Percentiles rank a stretch among this genome's conserved stretches.
These are phyloP conservation scores for Dacryopinax spathularia DNA, from an alignment of 768 basidiomycete species.

Conservation along the genomic window DNA sequence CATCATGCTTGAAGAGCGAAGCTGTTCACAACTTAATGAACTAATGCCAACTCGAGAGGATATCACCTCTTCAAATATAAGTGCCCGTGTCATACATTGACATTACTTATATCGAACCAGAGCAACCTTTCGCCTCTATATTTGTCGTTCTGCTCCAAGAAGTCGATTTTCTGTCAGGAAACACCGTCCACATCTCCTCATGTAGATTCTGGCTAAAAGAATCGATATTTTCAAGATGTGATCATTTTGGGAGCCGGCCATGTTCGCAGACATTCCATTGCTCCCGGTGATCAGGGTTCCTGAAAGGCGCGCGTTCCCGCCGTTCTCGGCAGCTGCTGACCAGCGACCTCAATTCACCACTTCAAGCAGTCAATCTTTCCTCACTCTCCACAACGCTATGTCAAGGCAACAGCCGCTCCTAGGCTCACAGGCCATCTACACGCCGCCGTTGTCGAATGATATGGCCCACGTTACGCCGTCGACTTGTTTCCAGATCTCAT, in stretches of 20 bases:
- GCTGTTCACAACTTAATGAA: too few relatives aligned
- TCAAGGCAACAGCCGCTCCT: conserved; percentile 34
- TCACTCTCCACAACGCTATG: conserved; percentile 19
- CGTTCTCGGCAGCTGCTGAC: background rate
- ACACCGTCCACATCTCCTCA: too few relatives aligned
- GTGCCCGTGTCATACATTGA: too few relatives aligned
- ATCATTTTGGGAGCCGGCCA: too few relatives aligned
- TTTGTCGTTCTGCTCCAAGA: too few relatives aligned
- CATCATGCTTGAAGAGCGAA: too few relatives aligned
- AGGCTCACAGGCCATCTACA: conserved; percentile 57
- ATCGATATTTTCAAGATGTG: background rate
- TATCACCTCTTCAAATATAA: too few relatives aligned
- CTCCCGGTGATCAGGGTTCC: background rate
- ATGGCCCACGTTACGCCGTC: conserved; percentile 56
- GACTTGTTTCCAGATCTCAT: conserved; percentile 58
- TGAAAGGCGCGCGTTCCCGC: background rate
- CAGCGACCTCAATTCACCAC: background rate
- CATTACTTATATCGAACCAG: too few relatives aligned
- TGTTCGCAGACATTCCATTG: background rate
- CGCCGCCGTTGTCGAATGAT: conserved; percentile 43
- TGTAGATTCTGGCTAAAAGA: too few relatives aligned
- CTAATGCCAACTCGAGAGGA: too few relatives aligned
- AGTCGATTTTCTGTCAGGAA: too few relatives aligned
- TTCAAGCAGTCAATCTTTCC: background rate
- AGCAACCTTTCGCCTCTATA: too few relatives aligned